A percentile compares a stretch with the other conserved stretches of the same genome.
Conservation (phyloP, 768 basidiomycete species). For the Phylloporus sp. region DNA sequence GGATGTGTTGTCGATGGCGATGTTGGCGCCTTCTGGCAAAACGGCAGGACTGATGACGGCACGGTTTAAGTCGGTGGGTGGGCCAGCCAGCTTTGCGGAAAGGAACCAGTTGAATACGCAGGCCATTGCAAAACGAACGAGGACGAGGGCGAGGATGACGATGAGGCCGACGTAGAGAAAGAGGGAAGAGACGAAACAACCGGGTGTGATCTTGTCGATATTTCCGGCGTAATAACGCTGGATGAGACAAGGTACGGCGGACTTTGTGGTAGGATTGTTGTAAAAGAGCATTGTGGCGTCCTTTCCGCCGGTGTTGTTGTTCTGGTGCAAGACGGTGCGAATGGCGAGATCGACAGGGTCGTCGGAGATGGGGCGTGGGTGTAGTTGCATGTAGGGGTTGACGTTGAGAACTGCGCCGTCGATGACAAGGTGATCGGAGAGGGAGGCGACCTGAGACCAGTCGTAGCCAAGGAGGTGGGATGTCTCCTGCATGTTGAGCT, state of each 20-base stretch:
- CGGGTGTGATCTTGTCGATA: conserved; percentile 95
- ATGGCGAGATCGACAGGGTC: conserved; percentile 83
- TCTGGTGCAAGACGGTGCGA: conserved; percentile 58
- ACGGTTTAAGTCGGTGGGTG: conserved; percentile 72
- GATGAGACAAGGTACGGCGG: conserved; percentile 73
- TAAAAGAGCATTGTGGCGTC: conserved; percentile 89
- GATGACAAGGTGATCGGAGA: conserved; percentile 76
- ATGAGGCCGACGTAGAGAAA: conserved; percentile 88
- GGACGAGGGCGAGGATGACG: conserved; percentile 85
- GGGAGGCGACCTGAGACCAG: conserved; percentile 80
- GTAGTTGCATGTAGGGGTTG: conserved; percentile 73
- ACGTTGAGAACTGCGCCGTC: conserved; percentile 95
- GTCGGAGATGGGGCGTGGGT: conserved; percentile 58
- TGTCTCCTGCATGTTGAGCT: conserved; percentile 65
- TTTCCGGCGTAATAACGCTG: conserved; percentile 89
- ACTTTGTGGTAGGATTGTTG: conserved; percentile 57
- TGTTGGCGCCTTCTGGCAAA: conserved; percentile 92
- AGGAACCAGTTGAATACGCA: conserved; percentile 97
- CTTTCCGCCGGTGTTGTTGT: conserved; percentile 56
- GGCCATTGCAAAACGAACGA: conserved; percentile 94
- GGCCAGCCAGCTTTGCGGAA: conserved; percentile 72
- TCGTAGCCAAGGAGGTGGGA: conserved; percentile 74
- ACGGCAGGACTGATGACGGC: conserved; percentile 92
- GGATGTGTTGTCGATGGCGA: conserved; percentile 84
- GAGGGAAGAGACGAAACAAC: conserved; percentile 86